A percentile compares a stretch with the other conserved stretches of the same genome.
Evolutionary conservation across 768 basidiomycete species (phyloP).

Genomic region (Rhodotorula paludigena): DNA sequence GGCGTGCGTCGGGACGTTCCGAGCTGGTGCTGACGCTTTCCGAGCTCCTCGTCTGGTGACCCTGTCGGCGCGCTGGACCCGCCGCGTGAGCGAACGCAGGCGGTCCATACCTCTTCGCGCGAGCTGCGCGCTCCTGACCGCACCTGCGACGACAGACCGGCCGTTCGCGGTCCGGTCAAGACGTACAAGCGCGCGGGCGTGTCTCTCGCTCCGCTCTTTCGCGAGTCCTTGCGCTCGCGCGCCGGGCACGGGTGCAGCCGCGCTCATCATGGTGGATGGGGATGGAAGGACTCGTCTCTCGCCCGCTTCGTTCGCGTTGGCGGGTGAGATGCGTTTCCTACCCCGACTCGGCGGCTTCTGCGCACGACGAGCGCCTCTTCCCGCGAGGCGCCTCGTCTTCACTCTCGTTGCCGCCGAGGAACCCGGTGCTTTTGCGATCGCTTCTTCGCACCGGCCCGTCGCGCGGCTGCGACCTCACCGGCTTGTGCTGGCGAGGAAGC

Average conservation of each 20-base stretch:
- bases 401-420: slow-evolving; percentile 1
- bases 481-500: neutral
- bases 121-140: neutral
- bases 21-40: too few relatives aligned
- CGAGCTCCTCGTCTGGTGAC: too few relatives aligned
- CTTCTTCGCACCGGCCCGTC: slow-evolving; percentile 19
- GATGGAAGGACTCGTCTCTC: neutral
- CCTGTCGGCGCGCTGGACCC: too few relatives aligned
- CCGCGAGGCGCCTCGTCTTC: neutral
- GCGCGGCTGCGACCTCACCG: neutral
- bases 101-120: neutral
- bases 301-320: neutral
- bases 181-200: neutral
- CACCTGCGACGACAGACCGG: slow-evolving; percentile 2
- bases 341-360: neutral
- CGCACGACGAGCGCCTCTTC: neutral
- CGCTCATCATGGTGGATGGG: neutral
- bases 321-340: neutral
- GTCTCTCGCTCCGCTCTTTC: neutral
- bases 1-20: too few relatives aligned
- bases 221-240: neutral
- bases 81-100: neutral
- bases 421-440: slow-evolving; percentile 21
- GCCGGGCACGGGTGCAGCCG: neutral
- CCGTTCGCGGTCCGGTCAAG: neutral